phyloP scores from a whole-genome alignment of 495 filamentous ascomycete genomes.

The Astrocystis sublimbata region DNA sequence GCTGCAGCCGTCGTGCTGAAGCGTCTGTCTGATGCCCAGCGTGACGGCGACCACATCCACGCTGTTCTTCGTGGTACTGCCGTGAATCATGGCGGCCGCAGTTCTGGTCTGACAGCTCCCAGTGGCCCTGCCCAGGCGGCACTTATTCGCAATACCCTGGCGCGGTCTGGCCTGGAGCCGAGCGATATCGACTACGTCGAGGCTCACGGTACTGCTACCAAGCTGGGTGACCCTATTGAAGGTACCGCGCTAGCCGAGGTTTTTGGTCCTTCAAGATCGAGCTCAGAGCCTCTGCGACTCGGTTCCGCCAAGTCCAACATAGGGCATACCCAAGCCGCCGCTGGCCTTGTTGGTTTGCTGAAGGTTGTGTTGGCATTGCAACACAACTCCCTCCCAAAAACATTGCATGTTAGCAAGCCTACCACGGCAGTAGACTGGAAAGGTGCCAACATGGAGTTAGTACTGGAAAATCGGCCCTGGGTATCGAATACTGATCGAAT shows the following conservation, averaged over 20 bases:
- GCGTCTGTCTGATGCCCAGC: slow-evolving; percentile 43
- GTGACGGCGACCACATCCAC: slow-evolving; percentile 48
- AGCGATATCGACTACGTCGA: slow-evolving; percentile 39
- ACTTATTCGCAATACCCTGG: slow-evolving; percentile 22
- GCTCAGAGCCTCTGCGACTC: slow-evolving; percentile 25
- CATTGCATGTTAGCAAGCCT: slow-evolving; percentile 22
- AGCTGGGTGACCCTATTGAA: slow-evolving; percentile 47
- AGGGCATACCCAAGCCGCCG: slow-evolving; percentile 52
- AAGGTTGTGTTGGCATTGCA: slow-evolving; percentile 23
- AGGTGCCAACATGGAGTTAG: slow-evolving; percentile 14
- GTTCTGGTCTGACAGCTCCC: slow-evolving; percentile 21
- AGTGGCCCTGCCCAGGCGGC: slow-evolving; percentile 19
- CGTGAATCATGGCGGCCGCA: slow-evolving; percentile 37
- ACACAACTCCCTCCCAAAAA: slow-evolving; percentile 16
- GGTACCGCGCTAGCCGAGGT: slow-evolving; percentile 22
- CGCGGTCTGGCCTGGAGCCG: slow-evolving; percentile 5
- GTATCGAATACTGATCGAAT: not conserved
- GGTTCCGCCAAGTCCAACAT: slow-evolving; percentile 51
- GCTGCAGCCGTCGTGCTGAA: slow-evolving; percentile 50
- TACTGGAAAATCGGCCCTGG: slow-evolving; percentile 21
- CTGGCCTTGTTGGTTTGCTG: slow-evolving; percentile 36
- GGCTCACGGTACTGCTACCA: slow-evolving; percentile 47
- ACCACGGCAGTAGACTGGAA: slow-evolving; percentile 25
- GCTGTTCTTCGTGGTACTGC: slow-evolving; percentile 48
- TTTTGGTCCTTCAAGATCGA: slow-evolving; percentile 20